These are phyloP conservation scores for Sporisorium exsertum DNA, from an alignment of 1,284 basidiomycete species.

Conservation along the genomic window DNA sequence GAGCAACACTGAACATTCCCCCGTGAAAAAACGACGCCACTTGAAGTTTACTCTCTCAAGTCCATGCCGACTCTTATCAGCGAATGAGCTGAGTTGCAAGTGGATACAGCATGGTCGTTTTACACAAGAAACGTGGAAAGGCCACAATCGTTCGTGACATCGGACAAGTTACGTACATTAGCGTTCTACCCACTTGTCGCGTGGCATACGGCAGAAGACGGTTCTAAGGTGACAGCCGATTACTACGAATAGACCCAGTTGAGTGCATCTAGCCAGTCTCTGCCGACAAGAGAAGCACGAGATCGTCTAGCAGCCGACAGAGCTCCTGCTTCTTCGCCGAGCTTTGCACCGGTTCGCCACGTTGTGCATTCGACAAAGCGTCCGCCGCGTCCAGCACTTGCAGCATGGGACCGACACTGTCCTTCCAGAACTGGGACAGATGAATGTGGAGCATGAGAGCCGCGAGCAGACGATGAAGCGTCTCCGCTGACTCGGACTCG, in stretches of 20 bases:
- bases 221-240: background rate
- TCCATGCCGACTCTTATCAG: background rate
- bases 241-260: background rate
- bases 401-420: constrained; percentile 76
- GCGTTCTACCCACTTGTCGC: background rate
- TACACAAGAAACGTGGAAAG: background rate
- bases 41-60: background rate
- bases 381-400: constrained; percentile 75
- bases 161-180: background rate
- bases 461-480: constrained; percentile 77
- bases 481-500: constrained; percentile 81
- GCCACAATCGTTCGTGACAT: background rate
- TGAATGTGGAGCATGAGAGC: constrained; percentile 80
- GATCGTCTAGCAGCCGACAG: constrained; percentile 25
- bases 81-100: background rate
- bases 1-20: background rate
- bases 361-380: constrained; percentile 12
- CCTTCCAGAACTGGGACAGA: constrained; percentile 73
- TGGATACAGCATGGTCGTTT: background rate
- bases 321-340: constrained; percentile 39
- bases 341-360: constrained; percentile 9
- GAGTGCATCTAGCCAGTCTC: background rate
- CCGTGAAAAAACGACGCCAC: background rate
- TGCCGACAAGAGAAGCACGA: constrained; percentile 19
- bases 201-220: background rate